Evolutionary conservation across 164 flowering plant genomes (phyloP).

Genomic region (Brasenia schreberi): DNA sequence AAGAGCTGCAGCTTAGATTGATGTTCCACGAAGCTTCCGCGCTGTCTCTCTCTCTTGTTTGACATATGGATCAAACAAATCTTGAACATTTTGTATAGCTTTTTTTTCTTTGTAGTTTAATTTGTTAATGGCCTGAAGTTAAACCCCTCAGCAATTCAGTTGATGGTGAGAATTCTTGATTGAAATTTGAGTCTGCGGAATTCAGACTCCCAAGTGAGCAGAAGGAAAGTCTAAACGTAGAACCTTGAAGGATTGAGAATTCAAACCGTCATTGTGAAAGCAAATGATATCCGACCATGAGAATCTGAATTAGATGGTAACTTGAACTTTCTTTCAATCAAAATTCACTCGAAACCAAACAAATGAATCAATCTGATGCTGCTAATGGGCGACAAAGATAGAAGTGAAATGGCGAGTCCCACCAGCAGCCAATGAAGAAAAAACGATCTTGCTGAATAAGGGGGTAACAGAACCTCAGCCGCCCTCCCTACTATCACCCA

Average conservation of each 20-base stretch:
- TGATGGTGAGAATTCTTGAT: no score
- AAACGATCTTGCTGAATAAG: background rate
- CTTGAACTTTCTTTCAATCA: no score
- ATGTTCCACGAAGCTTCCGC: background rate
- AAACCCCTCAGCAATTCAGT: background rate
- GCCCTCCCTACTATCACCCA: background rate
- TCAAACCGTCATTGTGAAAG: background rate
- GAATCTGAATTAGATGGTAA: background rate
- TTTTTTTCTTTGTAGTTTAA: background rate
- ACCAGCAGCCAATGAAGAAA: background rate
- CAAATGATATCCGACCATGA: background rate
- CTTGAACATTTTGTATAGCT: background rate
- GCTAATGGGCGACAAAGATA: background rate
- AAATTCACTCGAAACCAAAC: no score
- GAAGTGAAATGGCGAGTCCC: background rate
- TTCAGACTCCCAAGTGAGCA: background rate
- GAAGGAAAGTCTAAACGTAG: background rate
- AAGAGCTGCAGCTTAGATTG: background rate
- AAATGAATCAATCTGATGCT: background rate
- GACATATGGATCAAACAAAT: background rate
- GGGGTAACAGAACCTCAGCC: background rate
- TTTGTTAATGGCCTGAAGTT: background rate
- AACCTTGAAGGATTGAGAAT: background rate
- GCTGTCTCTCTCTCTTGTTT: background rate
- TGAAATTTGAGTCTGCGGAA: no score